Percentiles rank a stretch among this genome's conserved stretches.
These are phyloP conservation scores for Trichophyton equinum DNA, from an alignment of 2,329 filamentous ascomycete genomes.

Conservation along the genomic window DNA sequence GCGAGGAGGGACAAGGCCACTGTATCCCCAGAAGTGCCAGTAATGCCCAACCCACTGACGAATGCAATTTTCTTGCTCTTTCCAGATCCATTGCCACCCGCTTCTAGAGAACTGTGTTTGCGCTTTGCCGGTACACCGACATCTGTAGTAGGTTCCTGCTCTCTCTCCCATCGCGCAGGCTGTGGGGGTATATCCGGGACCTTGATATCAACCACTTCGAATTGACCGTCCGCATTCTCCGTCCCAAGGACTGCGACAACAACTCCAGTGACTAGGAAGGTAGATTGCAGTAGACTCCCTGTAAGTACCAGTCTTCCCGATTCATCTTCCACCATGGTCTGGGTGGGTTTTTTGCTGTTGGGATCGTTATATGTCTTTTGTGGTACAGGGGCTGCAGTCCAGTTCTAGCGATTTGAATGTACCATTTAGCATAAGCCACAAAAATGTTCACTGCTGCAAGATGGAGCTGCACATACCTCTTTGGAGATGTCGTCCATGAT, in stretches of 20 bases:
- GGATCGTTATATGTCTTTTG: slow-evolving; percentile 61
- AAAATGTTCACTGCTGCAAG: neutral
- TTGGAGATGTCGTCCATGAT: slow-evolving; percentile 91
- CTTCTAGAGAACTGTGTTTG: slow-evolving; percentile 23
- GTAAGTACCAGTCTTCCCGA: slow-evolving; percentile 74
- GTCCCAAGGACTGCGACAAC: slow-evolving; percentile 92
- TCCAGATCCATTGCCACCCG: slow-evolving; percentile 34
- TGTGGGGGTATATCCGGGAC: slow-evolving; percentile 78
- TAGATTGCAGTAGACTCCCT: slow-evolving; percentile 53
- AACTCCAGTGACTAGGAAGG: slow-evolving; percentile 77
- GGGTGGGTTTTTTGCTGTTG: slow-evolving; percentile 35
- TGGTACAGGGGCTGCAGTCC: slow-evolving; percentile 70
- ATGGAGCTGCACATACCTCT: slow-evolving; percentile 51
- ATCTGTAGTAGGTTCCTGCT: slow-evolving; percentile 33
- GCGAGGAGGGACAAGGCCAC: slow-evolving; percentile 64
- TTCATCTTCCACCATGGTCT: slow-evolving; percentile 87
- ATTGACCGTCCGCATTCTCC: slow-evolving; percentile 81
- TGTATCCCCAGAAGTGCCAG: slow-evolving; percentile 60
- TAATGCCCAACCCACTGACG: slow-evolving; percentile 77
- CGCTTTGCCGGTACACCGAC: slow-evolving; percentile 19
- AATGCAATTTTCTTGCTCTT: slow-evolving; percentile 65
- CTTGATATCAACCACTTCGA: slow-evolving; percentile 82
- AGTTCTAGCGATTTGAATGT: slow-evolving; percentile 46
- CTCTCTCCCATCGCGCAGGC: slow-evolving; percentile 62
- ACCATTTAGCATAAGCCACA: neutral